Evolutionary conservation across 768 basidiomycete genomes (phyloP).

Genomic region (Austroboletus festivus): DNA sequence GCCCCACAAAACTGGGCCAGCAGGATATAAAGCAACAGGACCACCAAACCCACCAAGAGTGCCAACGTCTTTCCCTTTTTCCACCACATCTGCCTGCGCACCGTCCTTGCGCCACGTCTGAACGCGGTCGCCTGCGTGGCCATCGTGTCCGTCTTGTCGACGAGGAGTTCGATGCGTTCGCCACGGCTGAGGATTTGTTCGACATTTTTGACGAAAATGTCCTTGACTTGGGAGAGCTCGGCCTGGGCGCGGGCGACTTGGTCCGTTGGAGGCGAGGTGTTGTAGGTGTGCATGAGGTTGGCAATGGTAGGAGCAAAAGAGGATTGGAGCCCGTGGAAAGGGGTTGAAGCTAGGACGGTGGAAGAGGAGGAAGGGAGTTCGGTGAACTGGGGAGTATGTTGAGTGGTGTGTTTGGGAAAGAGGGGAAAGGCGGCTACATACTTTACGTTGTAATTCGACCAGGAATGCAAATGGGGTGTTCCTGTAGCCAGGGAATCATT

Average conservation of each 20-base stretch:
- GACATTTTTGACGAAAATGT: constrained; percentile 98
- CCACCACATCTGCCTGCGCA: constrained; percentile 89
- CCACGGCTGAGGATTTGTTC: constrained; percentile 93
- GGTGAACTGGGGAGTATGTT: constrained; percentile 54
- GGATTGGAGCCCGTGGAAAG: constrained; percentile 67
- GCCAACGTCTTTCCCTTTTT: constrained; percentile 68
- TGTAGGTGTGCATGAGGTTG: constrained; percentile 81
- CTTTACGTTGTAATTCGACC: constrained; percentile 79
- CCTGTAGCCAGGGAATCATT: constrained; percentile 35
- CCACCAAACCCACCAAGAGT: constrained; percentile 52
- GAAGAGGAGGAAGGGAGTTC: constrained; percentile 65
- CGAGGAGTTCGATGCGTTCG: constrained; percentile 91
- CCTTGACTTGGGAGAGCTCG: constrained; percentile 87
- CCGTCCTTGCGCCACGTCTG: constrained; percentile 80
- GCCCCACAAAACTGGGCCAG: constrained; percentile 89
- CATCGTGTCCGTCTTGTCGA: constrained; percentile 97
- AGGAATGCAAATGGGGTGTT: constrained; percentile 95
- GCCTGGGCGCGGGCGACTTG: constrained; percentile 87
- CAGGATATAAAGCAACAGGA: constrained; percentile 77
- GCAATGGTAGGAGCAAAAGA: constrained; percentile 68
- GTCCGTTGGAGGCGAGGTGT: constrained; percentile 83
- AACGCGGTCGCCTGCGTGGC: constrained; percentile 93
- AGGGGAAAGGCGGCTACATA: constrained; percentile 18
- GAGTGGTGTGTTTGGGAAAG: background rate
- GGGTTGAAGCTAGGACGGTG: constrained; percentile 41